A percentile compares a stretch with the other conserved stretches of the same genome.
Conservation (phyloP, 257 asterid genomes). For the Penstemon eatonii region DNA sequence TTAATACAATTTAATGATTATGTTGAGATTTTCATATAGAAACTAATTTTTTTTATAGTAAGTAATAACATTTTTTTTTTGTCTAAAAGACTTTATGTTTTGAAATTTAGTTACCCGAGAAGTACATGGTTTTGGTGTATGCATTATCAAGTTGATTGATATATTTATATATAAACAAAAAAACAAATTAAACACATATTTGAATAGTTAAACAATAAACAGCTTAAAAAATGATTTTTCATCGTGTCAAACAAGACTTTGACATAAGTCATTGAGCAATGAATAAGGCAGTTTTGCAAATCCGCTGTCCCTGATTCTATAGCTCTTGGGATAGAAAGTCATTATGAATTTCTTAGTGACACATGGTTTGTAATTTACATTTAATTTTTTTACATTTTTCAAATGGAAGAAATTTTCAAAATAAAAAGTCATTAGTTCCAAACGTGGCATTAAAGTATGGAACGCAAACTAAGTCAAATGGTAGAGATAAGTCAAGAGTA, state of each 20-base stretch:
- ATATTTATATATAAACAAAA: too few species aligned
- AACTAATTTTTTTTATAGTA: too few species aligned
- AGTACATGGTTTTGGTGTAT: too few species aligned
- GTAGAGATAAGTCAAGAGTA: constrained; percentile 28
- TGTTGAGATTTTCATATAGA: too few species aligned
- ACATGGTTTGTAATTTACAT: background rate
- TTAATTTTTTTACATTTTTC: background rate
- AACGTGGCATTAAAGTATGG: background rate
- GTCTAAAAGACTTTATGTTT: too few species aligned
- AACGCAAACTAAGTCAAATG: constrained; percentile 5
- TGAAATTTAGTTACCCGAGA: too few species aligned
- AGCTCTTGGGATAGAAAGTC: constrained; percentile 30
- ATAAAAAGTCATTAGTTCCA: background rate
- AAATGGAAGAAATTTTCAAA: background rate
- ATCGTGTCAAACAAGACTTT: constrained; percentile 28
- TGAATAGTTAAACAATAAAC: background rate
- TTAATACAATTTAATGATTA: background rate
- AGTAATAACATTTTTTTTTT: too few species aligned
- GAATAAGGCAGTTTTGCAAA: constrained; percentile 30
- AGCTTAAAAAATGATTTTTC: background rate
- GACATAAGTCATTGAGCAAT: constrained; percentile 19
- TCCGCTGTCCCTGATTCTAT: constrained; percentile 25
- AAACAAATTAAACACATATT: too few species aligned
- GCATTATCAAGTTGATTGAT: too few species aligned
- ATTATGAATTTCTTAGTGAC: constrained; percentile 14